Conservation (phyloP, 225 moss, liverwort and hornwort species). For the Physcomitrellopsis africana region DNA sequence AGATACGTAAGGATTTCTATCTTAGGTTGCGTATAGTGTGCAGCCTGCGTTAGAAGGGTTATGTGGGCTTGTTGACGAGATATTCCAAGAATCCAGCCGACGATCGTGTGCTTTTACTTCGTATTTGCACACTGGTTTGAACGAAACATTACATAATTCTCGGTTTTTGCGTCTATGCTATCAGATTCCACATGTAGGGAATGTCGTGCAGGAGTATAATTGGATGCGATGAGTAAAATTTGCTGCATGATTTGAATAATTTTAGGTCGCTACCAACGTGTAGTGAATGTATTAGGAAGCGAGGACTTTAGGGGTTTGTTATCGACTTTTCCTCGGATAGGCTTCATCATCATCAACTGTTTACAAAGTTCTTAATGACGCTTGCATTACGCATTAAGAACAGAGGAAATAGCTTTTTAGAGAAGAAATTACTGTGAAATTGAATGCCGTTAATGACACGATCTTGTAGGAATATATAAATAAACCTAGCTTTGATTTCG, state of each 20-base stretch:
- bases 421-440: slow-evolving; percentile 31
- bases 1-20: slow-evolving; percentile 65
- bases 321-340: slow-evolving; percentile 40
- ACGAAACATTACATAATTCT: neutral
- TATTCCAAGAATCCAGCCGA: neutral
- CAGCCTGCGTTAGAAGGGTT: slow-evolving; percentile 21
- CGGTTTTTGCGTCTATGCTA: slow-evolving; percentile 23
- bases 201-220: neutral
- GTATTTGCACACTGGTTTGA: neutral
- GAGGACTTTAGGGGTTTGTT: slow-evolving; percentile 46
- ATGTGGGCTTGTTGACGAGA: slow-evolving; percentile 13
- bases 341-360: slow-evolving; percentile 34
- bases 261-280: neutral
- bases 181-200: too few species aligned
- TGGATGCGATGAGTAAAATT: slow-evolving; percentile 9
- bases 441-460: slow-evolving; percentile 31
- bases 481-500: slow-evolving; percentile 32
- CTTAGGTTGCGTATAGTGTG: slow-evolving; percentile 6
- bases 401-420: slow-evolving; percentile 28
- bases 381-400: slow-evolving; percentile 33
- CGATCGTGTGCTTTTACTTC: neutral
- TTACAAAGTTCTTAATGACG: slow-evolving; percentile 35
- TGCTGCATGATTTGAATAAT: slow-evolving; percentile 13
- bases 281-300: neutral
- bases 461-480: neutral